Conservation (phyloP, 495 filamentous ascomycete genomes). For the Lindgomyces ingoldianus region DNA sequence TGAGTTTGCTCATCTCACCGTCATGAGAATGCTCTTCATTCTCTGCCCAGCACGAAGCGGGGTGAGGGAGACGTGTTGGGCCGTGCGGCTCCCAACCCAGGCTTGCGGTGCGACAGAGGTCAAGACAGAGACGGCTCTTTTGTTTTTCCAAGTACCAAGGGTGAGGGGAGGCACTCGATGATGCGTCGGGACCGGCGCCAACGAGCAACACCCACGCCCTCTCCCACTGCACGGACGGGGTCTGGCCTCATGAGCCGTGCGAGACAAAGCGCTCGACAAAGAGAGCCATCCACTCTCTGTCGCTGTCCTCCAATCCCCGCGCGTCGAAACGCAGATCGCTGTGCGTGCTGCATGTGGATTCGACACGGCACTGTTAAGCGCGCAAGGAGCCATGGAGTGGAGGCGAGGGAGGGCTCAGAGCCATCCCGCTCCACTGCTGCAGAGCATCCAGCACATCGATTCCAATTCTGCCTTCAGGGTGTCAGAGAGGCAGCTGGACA, state of each 20-base stretch:
- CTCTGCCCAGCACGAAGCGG: not conserved
- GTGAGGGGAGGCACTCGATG: conserved; percentile 18
- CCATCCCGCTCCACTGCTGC: conserved; percentile 4
- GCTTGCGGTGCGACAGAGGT: conserved; percentile 21
- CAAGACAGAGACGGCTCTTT: conserved; percentile 17
- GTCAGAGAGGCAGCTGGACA: conserved; percentile 5
- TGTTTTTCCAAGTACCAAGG: conserved; percentile 31
- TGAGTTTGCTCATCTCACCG: conserved; percentile 13
- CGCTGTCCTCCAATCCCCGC: conserved; percentile 9
- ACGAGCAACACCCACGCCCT: conserved; percentile 18
- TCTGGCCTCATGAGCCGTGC: conserved; percentile 28
- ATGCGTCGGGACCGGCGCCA: conserved; percentile 37
- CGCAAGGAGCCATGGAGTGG: not conserved
- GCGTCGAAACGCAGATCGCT: not conserved
- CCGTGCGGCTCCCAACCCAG: conserved; percentile 34
- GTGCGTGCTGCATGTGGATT: not conserved
- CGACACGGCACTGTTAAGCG: not conserved
- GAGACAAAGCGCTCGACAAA: conserved; percentile 28
- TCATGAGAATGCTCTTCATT: not conserved
- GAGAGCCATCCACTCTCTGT: not conserved
- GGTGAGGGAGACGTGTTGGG: conserved; percentile 4
- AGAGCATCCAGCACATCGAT: not conserved
- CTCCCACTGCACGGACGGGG: conserved; percentile 28
- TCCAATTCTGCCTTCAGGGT: not conserved
- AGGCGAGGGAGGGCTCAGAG: no score